Conservation (phyloP, 2,329 filamentous ascomycete genomes). For the Harringtonia lauricola region DNA sequence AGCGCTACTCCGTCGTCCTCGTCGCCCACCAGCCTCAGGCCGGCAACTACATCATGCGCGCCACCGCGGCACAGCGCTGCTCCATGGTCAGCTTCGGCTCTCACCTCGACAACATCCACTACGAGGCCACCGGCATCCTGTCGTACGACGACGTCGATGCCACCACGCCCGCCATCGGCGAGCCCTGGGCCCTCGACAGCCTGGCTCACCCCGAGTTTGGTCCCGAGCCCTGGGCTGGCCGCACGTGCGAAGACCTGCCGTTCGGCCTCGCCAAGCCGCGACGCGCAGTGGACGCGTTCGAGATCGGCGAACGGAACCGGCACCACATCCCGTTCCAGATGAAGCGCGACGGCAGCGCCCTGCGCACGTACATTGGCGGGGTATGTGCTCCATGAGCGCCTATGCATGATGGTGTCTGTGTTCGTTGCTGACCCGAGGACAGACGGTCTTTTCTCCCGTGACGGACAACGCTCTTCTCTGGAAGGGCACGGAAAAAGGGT, state of each 20-base stretch:
- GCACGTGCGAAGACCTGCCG: slow-evolving; percentile 20
- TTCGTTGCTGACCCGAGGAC: background rate
- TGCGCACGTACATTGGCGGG: slow-evolving; percentile 1
- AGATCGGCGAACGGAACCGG: slow-evolving; percentile 18
- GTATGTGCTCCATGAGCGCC: too few species aligned
- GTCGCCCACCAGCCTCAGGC: slow-evolving; percentile 17
- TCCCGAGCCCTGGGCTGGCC: slow-evolving; percentile 21
- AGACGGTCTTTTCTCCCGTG: background rate
- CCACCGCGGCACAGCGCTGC: slow-evolving; percentile 6
- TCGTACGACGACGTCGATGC: slow-evolving; percentile 17
- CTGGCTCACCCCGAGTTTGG: slow-evolving; percentile 16
- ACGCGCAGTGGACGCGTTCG: slow-evolving; percentile 17
- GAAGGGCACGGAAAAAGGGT: background rate
- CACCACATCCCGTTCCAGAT: slow-evolving; percentile 22
- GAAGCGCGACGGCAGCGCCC: background rate
- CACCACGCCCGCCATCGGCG: slow-evolving; percentile 12
- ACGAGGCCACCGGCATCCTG: slow-evolving; percentile 19
- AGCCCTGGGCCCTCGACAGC: slow-evolving; percentile 18
- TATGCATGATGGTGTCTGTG: too few species aligned
- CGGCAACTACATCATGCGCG: slow-evolving; percentile 25
- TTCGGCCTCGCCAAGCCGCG: slow-evolving; percentile 22
- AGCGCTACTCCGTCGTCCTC: slow-evolving; percentile 26
- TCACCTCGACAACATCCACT: slow-evolving; percentile 15
- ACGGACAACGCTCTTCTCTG: slow-evolving; percentile 3
- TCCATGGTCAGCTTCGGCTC: background rate